phyloP scores from a whole-genome alignment of 2,329 filamentous ascomycete species.

The Diaporthe citrichinensis region DNA sequence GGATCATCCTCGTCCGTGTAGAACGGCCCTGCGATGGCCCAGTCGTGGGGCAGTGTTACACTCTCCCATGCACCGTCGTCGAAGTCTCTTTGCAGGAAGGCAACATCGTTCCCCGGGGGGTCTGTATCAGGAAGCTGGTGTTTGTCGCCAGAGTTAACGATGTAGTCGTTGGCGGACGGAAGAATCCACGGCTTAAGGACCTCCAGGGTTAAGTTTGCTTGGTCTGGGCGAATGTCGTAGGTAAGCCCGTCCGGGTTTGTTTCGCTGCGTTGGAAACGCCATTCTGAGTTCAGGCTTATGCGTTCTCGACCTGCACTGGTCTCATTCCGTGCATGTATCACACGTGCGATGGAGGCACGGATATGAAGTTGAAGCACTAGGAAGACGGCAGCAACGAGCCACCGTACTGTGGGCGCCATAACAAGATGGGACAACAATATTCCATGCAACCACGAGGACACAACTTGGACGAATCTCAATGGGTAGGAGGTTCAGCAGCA shows the following conservation, averaged over 20 bases:
- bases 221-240: constrained; percentile 37
- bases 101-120: constrained; percentile 34
- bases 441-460: not conserved
- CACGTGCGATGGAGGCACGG: not conserved
- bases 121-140: constrained; percentile 9
- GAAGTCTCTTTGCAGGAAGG: constrained; percentile 32
- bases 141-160: not conserved
- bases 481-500: not conserved
- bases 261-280: constrained; percentile 31
- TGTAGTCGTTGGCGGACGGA: constrained; percentile 34
- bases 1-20: constrained; percentile 49
- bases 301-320: constrained; percentile 11
- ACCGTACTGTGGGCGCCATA: not conserved
- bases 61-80: constrained; percentile 59
- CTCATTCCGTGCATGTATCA: constrained; percentile 7
- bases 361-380: not conserved
- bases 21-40: constrained; percentile 64
- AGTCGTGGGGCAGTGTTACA: constrained; percentile 62
- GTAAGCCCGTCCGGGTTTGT: constrained; percentile 36
- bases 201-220: constrained; percentile 25
- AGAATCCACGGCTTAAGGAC: constrained; percentile 39
- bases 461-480: not conserved
- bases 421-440: not conserved
- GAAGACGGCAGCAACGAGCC: constrained; percentile 12
- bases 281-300: constrained; percentile 30